These are phyloP conservation scores for Starmerella vitae DNA, from an alignment of 805 yeast species.

Conservation along the genomic window DNA sequence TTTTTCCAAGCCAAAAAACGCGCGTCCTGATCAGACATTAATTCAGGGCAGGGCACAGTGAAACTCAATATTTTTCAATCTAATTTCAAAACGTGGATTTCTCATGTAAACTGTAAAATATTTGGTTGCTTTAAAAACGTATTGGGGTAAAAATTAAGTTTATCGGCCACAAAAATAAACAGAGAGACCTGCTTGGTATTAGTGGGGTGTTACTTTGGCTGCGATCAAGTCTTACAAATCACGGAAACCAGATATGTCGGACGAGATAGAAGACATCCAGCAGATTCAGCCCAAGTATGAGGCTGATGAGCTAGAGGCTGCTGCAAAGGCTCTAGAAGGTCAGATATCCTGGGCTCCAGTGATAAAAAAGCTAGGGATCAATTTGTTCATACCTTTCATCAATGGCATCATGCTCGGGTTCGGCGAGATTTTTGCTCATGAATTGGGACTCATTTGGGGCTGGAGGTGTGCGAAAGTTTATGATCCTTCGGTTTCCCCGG, in stretches of 20 bases:
- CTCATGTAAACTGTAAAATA: no score
- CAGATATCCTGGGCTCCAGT: conserved; percentile 10
- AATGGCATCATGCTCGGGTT: conserved; percentile 94
- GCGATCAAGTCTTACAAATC: no score
- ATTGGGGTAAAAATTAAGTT: no score
- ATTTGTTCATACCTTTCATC: conserved; percentile 70
- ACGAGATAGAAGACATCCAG: not conserved
- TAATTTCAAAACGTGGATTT: no score
- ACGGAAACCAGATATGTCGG: not conserved
- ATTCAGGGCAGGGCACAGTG: not conserved
- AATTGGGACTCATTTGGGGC: conserved; percentile 65
- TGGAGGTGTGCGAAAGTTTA: conserved; percentile 47
- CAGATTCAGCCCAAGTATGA: not conserved
- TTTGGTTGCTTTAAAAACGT: no score
- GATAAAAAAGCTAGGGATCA: conserved; percentile 35
- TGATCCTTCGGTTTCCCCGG: conserved; percentile 15
- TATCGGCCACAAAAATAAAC: no score
- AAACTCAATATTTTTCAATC: no score
- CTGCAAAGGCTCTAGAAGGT: not conserved
- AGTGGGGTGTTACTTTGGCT: no score
- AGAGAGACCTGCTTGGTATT: no score
- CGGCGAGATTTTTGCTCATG: conserved; percentile 91
- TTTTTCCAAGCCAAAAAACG: conserved; percentile 48
- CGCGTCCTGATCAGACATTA: conserved; percentile 2
- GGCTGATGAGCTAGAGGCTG: not conserved